These are phyloP conservation scores for Russula earlei DNA, from an alignment of 768 basidiomycete genomes.

Conservation along the genomic window DNA sequence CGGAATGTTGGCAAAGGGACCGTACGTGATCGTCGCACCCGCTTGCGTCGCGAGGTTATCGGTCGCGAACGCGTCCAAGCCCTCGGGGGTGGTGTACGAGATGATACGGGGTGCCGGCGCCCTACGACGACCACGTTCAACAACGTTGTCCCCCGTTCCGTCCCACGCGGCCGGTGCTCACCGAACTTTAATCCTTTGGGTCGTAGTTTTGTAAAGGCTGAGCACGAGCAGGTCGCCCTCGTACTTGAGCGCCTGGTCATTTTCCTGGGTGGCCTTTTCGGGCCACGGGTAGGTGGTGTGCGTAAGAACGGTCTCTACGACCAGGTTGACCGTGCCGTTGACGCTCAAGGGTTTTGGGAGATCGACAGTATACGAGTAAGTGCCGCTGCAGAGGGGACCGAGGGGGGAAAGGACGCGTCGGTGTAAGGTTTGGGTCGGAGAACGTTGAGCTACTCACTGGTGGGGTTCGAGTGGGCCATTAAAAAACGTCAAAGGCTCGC, in stretches of 20 bases:
- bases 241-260: slow-evolving; percentile 75
- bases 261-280: slow-evolving; percentile 57
- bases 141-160: background rate
- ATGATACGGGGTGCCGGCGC: slow-evolving; percentile 61
- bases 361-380: slow-evolving; percentile 49
- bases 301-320: slow-evolving; percentile 69
- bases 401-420: background rate
- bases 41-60: slow-evolving; percentile 61
- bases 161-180: slow-evolving; percentile 29
- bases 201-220: slow-evolving; percentile 71
- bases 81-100: slow-evolving; percentile 61
- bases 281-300: slow-evolving; percentile 77
- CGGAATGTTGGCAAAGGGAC: slow-evolving; percentile 74
- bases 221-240: slow-evolving; percentile 67
- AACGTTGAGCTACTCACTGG: slow-evolving; percentile 36
- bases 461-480: slow-evolving; percentile 40
- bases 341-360: slow-evolving; percentile 51
- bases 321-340: slow-evolving; percentile 61
- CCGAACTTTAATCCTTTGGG: slow-evolving; percentile 85
- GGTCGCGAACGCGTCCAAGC: slow-evolving; percentile 46
- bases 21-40: slow-evolving; percentile 78
- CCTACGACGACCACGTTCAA: slow-evolving; percentile 31
- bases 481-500: slow-evolving; percentile 40
- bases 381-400: slow-evolving; percentile 25
- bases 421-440: background rate